Conservation (phyloP, 2,329 filamentous ascomycete species). For the Polychaeton citri region DNA sequence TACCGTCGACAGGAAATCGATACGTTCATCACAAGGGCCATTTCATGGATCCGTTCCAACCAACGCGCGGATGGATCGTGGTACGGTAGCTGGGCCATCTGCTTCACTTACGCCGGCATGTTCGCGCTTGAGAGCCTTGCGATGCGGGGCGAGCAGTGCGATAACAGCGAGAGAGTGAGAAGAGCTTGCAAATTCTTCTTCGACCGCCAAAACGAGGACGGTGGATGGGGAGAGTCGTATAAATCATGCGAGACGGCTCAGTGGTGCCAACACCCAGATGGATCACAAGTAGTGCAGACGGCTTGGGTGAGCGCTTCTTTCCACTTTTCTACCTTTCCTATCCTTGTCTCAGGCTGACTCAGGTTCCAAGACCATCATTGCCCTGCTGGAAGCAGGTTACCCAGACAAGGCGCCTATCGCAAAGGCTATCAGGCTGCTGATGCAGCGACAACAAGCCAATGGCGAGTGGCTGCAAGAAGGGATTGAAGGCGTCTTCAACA, state of each 20-base stretch:
- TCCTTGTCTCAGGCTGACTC: slow-evolving; percentile 4
- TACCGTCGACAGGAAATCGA: slow-evolving; percentile 68
- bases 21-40: slow-evolving; percentile 56
- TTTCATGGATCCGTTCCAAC: slow-evolving; percentile 67
- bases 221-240: slow-evolving; percentile 96
- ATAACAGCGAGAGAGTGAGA: slow-evolving; percentile 55
- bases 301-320: slow-evolving; percentile 56
- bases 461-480: slow-evolving; percentile 93
- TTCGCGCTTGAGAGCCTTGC: slow-evolving; percentile 83
- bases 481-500: slow-evolving; percentile 98
- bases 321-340: not conserved
- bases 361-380: slow-evolving; percentile 37
- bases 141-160: slow-evolving; percentile 68
- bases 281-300: slow-evolving; percentile 86
- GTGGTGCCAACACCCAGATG: slow-evolving; percentile 59
- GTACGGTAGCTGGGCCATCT: slow-evolving; percentile 98
- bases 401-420: slow-evolving; percentile 60
- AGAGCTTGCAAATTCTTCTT: slow-evolving; percentile 77
- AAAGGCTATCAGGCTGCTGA: slow-evolving; percentile 65
- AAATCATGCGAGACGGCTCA: slow-evolving; percentile 63
- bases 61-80: slow-evolving; percentile 79
- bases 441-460: slow-evolving; percentile 71
- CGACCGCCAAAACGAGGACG: slow-evolving; percentile 71
- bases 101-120: slow-evolving; percentile 94
- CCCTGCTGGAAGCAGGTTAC: slow-evolving; percentile 68